These are phyloP conservation scores for Exutisphaerella laricina DNA, from an alignment of 2,329 filamentous ascomycete species.

Conservation along the genomic window DNA sequence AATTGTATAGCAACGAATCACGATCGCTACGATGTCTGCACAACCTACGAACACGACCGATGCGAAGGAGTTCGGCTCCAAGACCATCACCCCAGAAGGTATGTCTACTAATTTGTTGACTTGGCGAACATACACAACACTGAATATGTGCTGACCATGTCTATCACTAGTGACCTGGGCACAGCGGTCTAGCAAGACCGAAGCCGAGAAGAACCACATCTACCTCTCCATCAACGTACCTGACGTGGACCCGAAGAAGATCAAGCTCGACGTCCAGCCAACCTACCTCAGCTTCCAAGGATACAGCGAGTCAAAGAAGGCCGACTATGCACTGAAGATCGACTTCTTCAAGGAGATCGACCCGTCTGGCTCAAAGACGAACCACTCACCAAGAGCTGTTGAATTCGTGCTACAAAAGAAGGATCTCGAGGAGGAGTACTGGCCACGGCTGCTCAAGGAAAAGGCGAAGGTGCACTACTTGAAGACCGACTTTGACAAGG, in stretches of 20 bases:
- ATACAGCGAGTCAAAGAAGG: conserved; percentile 76
- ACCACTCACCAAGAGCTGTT: conserved; percentile 82
- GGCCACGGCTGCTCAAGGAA: conserved; percentile 91
- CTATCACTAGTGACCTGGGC: conserved; percentile 99
- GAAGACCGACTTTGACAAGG: conserved; percentile 98
- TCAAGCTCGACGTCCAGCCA: conserved; percentile 79
- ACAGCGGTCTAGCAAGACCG: conserved; percentile 79
- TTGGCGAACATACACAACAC: too few relatives aligned
- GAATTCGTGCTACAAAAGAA: conserved; percentile 95
- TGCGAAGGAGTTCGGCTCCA: conserved; percentile 29
- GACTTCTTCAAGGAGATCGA: conserved; percentile 92
- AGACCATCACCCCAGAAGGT: conserved; percentile 36
- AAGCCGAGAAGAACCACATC: conserved; percentile 86
- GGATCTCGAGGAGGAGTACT: conserved; percentile 89
- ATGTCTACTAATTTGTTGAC: conserved; percentile 9
- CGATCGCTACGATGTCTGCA: conserved; percentile 24
- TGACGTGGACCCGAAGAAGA: conserved; percentile 68
- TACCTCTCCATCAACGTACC: conserved; percentile 87
- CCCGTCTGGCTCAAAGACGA: conserved; percentile 71
- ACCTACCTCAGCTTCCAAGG: conserved; percentile 75
- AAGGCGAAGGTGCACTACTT: conserved; percentile 86
- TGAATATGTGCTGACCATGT: too few relatives aligned
- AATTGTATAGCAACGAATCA: conserved; percentile 9
- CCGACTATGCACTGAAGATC: conserved; percentile 77
- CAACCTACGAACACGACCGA: conserved; percentile 33